Base-by-base conservation (phyloP, 2,329 filamentous ascomycete species). In the Furcasterigmium furcatum region DNA sequence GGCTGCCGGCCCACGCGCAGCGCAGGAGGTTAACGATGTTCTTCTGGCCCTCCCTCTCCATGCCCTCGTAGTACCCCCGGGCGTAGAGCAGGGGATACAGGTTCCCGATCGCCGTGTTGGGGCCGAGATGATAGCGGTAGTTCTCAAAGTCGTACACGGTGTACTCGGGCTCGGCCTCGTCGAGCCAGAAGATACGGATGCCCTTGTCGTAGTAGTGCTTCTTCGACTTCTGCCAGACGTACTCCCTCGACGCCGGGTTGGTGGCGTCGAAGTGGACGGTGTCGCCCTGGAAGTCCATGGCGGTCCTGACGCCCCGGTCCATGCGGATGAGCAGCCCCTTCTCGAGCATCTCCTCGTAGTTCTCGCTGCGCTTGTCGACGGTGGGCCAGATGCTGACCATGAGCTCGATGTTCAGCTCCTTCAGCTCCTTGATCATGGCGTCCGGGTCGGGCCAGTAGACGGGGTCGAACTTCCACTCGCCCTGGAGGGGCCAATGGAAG, bases 311-410 rank as follows among this genome's bases (percentile, higher is more conserved):
- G 2, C 83, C 83, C 6, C 81, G 72, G 48, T 86, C 82, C 9
- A 69, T 71, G 0, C 80, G 74, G 48, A 86, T 80, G 2, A 87
- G 70, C 4, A 77, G 69, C 0, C 83, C 83, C 9, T 71, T 69
- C 29, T 59, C 51, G 14, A 64, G 51, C 55, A 63, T 62, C 27
- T 51, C 45, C 20, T 60, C 53, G 54, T 59, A 62, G 44, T 61
- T 59, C 21, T 58, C 55, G 18, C 62, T 59, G n/a, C 55, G 53
- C 40, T 57, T 58, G 27, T 52, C 52, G 42, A 64, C 55, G 8
- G 81, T 85, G 0, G 83, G 83, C 83, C 84, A 87, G 52, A 87
- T 76, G 0, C 80, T 85, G 1, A 87, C 79, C 81, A 87, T 86
- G 4, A 85, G 69, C 55, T 87, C 81, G 38, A 86, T 75, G 0